Conservation (phyloP, 768 basidiomycete species). For the Arthromyces matolae region DNA sequence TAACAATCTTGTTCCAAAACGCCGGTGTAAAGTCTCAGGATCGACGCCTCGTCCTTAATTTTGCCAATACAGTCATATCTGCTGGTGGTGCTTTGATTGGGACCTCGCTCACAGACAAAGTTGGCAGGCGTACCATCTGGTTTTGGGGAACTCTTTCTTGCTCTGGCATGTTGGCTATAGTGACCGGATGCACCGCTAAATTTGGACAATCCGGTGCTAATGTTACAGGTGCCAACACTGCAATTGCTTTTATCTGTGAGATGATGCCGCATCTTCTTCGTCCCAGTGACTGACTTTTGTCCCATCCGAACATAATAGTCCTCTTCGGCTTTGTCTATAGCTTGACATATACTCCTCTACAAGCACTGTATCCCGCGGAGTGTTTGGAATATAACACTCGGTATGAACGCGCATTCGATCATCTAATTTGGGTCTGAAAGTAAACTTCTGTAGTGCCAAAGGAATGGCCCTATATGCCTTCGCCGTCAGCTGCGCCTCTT, state of each 20-base stretch:
- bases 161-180: constrained; percentile 36
- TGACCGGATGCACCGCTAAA: constrained; percentile 41
- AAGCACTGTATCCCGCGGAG: constrained; percentile 55
- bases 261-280: background rate
- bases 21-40: constrained; percentile 39
- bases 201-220: constrained; percentile 35
- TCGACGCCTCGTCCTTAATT: constrained; percentile 35
- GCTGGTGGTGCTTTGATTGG: constrained; percentile 39
- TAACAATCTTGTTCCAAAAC: constrained; percentile 38
- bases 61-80: constrained; percentile 40
- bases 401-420: constrained; percentile 17
- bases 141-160: constrained; percentile 43
- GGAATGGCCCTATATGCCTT: constrained; percentile 54
- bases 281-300: constrained; percentile 18
- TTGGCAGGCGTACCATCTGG: constrained; percentile 43
- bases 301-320: constrained; percentile 33
- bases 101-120: constrained; percentile 39
- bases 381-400: constrained; percentile 51
- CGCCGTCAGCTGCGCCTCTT: constrained; percentile 39
- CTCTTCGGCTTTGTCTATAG: constrained; percentile 53
- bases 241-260: constrained; percentile 45
- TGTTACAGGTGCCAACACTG: constrained; percentile 37
- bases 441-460: constrained; percentile 39
- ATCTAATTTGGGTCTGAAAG: background rate
- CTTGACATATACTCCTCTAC: constrained; percentile 56